Base-by-base conservation (phyloP, 2,329 filamentous ascomycete species). In the Calonectria pseudoreteaudii region DNA sequence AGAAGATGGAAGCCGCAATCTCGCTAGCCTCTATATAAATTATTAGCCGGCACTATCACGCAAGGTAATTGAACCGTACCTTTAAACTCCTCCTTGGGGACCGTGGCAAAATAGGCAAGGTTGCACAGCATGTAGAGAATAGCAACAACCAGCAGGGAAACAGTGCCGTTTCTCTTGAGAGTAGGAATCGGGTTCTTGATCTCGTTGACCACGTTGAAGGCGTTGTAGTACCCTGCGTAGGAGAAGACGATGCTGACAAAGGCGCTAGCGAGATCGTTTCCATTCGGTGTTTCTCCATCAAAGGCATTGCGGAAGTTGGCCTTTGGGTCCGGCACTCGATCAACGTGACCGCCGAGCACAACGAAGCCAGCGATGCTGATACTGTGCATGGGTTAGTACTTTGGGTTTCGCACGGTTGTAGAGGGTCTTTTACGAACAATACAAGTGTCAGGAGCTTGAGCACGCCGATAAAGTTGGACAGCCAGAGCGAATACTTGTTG, bases 201-300 rank as follows among this genome's bases (percentile, higher is more conserved):
- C 81, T 93, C 91, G 67, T 91, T 91, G 71, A 90, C 89, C 4
- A 93, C 86, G 74, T 91, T 91, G 82, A 92, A 92, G 0, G 90
- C 89, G 75, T 92, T 93, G 14, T 86, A 83, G 73, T 88, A 92
- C 1, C 91, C 91, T 0, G 84, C 81, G 73, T 91, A 93, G 0
- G 90, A 89, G 72, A 91, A 92, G 34, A 90, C 87, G 65, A 93
- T 89, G 68, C 88, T 91, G 62, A 91, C 87, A 30, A 93, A 80
- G 0, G 91, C 90, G 71, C 87, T 79, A 0, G 85, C 80, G 0
- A 86, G 72, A 30, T 84, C 83, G 68, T 86, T 84, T 34, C 83
- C 85, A 64, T 83, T 85, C 38, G 68, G 74, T 0, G 84, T 81
- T 0, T 83, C 83, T 2, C 85, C 85, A 0, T 78, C 74, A 60